Evolutionary conservation across 371 early-diverging fungal genomes (phyloP).

Genomic region (Mucor irregularis): DNA sequence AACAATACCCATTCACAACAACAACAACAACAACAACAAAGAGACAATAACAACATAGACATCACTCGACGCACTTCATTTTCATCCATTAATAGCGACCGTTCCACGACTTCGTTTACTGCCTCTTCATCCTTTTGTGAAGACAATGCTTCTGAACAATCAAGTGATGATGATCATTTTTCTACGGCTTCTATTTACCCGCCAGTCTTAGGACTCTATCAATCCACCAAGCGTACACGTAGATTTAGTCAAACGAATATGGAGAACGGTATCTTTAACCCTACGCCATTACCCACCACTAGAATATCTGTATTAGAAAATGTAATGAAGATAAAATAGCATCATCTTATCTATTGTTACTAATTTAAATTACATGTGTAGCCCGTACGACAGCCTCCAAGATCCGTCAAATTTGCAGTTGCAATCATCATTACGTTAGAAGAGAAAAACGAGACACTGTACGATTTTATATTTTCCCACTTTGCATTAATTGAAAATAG

Average conservation of each 20-base stretch:
- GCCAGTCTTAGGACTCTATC: constrained; percentile 38
- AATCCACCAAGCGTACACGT: constrained; percentile 49
- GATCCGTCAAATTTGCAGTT: constrained; percentile 61
- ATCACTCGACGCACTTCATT: constrained; percentile 54
- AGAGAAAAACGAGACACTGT: constrained; percentile 48
- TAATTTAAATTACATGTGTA: constrained; percentile 25
- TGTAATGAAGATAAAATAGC: constrained; percentile 5
- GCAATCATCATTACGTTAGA: constrained; percentile 60
- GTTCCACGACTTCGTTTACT: constrained; percentile 52
- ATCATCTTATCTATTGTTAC: background rate
- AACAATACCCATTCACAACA: constrained; percentile 14
- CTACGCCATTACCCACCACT: constrained; percentile 59
- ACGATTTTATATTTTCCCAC: constrained; percentile 68
- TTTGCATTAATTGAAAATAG: constrained; percentile 64
- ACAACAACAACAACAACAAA: constrained; percentile 15
- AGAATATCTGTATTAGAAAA: constrained; percentile 14
- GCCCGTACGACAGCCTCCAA: constrained; percentile 40
- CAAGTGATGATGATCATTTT: constrained; percentile 46
- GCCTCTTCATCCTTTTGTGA: constrained; percentile 29
- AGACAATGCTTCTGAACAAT: constrained; percentile 36
- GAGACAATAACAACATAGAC: constrained; percentile 48
- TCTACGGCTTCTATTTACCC: constrained; percentile 29
- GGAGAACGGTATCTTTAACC: constrained; percentile 64
- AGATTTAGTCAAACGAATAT: constrained; percentile 64
- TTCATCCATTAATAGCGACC: constrained; percentile 62